Conservation (phyloP, 352 stramenopile genomes). For the Phytopythium delawarense region DNA sequence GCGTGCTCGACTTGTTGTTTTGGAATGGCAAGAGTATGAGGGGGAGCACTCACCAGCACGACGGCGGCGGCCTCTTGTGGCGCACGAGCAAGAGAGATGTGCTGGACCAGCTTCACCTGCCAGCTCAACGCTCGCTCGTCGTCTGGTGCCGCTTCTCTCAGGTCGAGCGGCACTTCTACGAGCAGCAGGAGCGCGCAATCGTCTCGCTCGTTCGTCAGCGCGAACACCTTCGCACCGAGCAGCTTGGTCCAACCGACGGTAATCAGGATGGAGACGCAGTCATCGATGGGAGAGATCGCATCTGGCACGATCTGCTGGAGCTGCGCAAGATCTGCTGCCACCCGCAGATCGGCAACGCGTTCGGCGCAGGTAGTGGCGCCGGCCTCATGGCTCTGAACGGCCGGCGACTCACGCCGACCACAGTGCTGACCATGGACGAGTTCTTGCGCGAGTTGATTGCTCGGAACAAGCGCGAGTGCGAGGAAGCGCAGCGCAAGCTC, state of each 20-base stretch:
- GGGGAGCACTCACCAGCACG: not conserved
- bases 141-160: conserved; percentile 67
- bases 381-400: not conserved
- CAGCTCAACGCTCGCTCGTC: conserved; percentile 45
- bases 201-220: conserved; percentile 34
- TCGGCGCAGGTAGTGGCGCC: conserved; percentile 12
- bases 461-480: conserved; percentile 68
- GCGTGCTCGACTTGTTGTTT: conserved; percentile 46
- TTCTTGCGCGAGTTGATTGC: conserved; percentile 68
- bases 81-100: conserved; percentile 75
- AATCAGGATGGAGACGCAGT: conserved; percentile 15
- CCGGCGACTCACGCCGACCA: conserved; percentile 13
- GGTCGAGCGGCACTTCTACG: conserved; percentile 80
- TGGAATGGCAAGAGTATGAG: conserved; percentile 22
- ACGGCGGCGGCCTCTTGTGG: conserved; percentile 55
- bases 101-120: conserved; percentile 56
- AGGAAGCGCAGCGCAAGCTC: conserved; percentile 77
- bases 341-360: conserved; percentile 74
- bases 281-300: conserved; percentile 28
- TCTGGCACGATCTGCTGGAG: conserved; percentile 72
- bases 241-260: not conserved
- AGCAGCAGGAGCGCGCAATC: conserved; percentile 56
- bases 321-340: conserved; percentile 92
- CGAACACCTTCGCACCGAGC: conserved; percentile 9
- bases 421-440: conserved; percentile 75